Base-by-base conservation (phyloP, 257 asterid species). In the Plectranthus barbatus region DNA sequence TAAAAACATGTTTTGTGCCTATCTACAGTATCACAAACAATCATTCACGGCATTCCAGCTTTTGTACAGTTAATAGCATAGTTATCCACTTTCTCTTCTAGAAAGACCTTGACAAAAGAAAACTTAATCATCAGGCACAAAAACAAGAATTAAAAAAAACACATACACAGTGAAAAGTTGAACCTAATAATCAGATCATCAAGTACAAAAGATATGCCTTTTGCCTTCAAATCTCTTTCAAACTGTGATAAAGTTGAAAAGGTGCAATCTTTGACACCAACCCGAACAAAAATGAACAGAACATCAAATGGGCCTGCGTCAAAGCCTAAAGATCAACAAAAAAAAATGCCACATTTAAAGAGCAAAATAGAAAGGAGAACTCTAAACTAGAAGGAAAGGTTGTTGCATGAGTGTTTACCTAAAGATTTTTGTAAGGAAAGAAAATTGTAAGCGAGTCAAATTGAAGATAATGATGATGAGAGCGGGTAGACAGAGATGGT, bases 1-100 rank as follows among this genome's bases (percentile, higher is more conserved):
- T 74, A 67, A 62, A 36, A 61, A 74, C 82, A 86, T 80, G 90
- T 81, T 84, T 76, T 60, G 42, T 66, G 81, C 74, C 77, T 75
- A 69, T 53, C 67, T 46, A 70, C 46, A 24, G 63, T 36, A 73
- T 13, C 56, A 69, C 40, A 73, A n/a, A 14, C 56, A 69, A 72
- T 73, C 72, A 56, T 61, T 66, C 78, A 49, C 11, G 60, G 56
- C 34, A 33, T 65, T 66, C 46, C 71, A 60, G 34, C 56, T 24
- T 60, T 52, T 15, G 46, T 49, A 66, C 74, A 76, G 71, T 40
- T 33, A 34, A 77, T n/a, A n/a, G n/a, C 36, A 70, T 26, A 41
- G 23, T 71, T 71, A 68, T 73, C 67, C 48, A 59, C 24, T 74
- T 68, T 56, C 62, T 64, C 75, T 77, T 74, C 81, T 61, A 46